Conservation (phyloP, 805 yeast species). For the Ogataea trehalophila region DNA sequence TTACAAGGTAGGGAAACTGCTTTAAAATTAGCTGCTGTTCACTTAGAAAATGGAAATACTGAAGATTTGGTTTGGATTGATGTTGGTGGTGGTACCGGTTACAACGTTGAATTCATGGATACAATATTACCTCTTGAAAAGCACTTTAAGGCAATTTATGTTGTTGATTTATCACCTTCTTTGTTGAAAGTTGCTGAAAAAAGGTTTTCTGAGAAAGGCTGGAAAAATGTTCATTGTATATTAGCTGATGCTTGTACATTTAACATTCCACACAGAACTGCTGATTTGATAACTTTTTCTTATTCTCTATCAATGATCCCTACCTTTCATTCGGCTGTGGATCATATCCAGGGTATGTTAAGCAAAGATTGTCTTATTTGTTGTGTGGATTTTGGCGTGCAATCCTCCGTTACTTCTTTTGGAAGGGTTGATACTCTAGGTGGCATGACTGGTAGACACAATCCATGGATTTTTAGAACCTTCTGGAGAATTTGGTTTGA, state of each 20-base stretch:
- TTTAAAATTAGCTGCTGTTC: constrained; percentile 53
- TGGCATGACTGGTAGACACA: constrained; percentile 65
- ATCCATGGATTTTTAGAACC: constrained; percentile 71
- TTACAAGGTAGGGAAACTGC: constrained; percentile 70
- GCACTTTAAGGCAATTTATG: constrained; percentile 59
- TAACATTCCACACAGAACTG: constrained; percentile 43
- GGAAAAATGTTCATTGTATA: constrained; percentile 59
- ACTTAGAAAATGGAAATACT: constrained; percentile 33
- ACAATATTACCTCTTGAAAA: constrained; percentile 40
- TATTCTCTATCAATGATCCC: constrained; percentile 86
- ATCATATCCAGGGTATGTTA: constrained; percentile 52
- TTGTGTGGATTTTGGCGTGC: constrained; percentile 79
- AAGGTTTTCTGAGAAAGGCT: constrained; percentile 45
- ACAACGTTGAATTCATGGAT: constrained; percentile 75
- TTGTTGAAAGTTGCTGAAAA: constrained; percentile 66
- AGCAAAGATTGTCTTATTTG: constrained; percentile 59
- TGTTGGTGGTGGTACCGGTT: constrained; percentile 85
- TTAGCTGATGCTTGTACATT: constrained; percentile 77
- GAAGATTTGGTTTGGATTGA: constrained; percentile 64
- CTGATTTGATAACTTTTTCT: constrained; percentile 74
- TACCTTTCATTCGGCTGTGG: constrained; percentile 71
- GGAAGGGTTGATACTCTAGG: constrained; percentile 75
- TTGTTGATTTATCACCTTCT: constrained; percentile 75
- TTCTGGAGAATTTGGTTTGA: constrained; percentile 90
- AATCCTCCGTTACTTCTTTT: constrained; percentile 54